Evolutionary conservation across 257 asterid species (phyloP), one percentile per base, ranked within the genome.

Genomic region (Buddleja alternifolia): DNA sequence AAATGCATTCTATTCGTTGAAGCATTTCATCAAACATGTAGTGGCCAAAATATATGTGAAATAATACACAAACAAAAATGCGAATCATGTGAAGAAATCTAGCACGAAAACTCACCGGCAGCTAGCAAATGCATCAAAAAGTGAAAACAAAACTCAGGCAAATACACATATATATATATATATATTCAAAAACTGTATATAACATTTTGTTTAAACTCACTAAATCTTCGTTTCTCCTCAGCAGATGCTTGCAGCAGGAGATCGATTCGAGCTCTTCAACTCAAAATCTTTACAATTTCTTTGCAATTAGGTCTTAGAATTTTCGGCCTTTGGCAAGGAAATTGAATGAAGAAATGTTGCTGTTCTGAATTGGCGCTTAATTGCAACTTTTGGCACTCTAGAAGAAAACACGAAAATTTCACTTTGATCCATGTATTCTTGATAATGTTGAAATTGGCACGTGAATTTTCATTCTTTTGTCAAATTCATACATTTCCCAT

Each of bases 1-100:
- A 11, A 32, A 64, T 1, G 50, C 21, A 65, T 47, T 17, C 15
- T 47, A 12, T 51, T 37, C 52, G 21, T 2, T 19, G 53, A 52
- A 61, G 39, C 71, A 51, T 1, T 66, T 52, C 51, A 66, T 66
- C 71, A 0, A 51, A 51, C 62, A 66, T 4, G 40, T 51, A 8
- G 71, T 45, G 14, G 23, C 6, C 60, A 12, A 23, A 15, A 2
- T 10, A 9, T 42, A 10, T 44, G 25, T 50, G 20, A 0, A 15
- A 37, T 10, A 16, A 16, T 15, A 48, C 3, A 29, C 34, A 29
- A 1, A 1, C 34, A 29, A 29, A 3, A 20, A 6, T 14, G 11
- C 42, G 2, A 2, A 32, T 7, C 60, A 23, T 8, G 20, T 25
- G 14, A 20, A 25, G 23, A 24, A 24, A 3, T 10, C 2, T 11